These are phyloP conservation scores for Zasmidium angulare DNA, from an alignment of 2,329 filamentous ascomycete species.

Conservation along the genomic window DNA sequence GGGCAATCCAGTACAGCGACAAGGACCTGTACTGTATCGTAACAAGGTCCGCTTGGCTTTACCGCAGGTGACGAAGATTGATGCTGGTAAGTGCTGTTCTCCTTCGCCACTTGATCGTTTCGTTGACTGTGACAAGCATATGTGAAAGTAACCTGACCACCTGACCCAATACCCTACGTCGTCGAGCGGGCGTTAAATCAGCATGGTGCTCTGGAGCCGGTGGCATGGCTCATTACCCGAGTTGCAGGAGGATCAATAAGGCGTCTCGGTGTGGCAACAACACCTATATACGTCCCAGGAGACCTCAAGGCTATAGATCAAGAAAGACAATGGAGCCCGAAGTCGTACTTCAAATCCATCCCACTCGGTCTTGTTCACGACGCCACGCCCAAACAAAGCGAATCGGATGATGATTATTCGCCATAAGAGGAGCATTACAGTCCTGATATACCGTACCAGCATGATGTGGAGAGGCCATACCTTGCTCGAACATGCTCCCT, in stretches of 20 bases:
- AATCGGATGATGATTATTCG: too few species aligned
- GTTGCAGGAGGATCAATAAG: not conserved
- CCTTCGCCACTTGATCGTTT: not conserved
- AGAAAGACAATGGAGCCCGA: too few species aligned
- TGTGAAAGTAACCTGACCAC: conserved; percentile 21
- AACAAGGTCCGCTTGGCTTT: conserved; percentile 89
- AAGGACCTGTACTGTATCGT: conserved; percentile 78
- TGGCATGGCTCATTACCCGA: not conserved
- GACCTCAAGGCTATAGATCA: too few species aligned
- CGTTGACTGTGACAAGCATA: conserved; percentile 22
- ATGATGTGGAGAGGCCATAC: too few species aligned
- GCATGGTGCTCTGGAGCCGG: not conserved
- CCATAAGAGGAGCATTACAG: too few species aligned
- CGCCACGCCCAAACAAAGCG: too few species aligned
- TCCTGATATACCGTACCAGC: too few species aligned
- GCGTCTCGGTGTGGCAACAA: too few species aligned
- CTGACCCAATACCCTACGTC: not conserved
- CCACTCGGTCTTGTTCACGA: too few species aligned
- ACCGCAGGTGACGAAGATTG: conserved; percentile 88
- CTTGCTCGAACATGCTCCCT: too few species aligned
- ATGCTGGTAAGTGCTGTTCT: conserved; percentile 84
- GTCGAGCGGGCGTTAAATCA: not conserved
- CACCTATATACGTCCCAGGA: too few species aligned
- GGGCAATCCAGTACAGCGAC: conserved; percentile 83
- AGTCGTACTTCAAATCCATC: too few species aligned